These are phyloP conservation scores for Metschnikowia dekortorum DNA, from an alignment of 805 yeast species.

Conservation along the genomic window DNA sequence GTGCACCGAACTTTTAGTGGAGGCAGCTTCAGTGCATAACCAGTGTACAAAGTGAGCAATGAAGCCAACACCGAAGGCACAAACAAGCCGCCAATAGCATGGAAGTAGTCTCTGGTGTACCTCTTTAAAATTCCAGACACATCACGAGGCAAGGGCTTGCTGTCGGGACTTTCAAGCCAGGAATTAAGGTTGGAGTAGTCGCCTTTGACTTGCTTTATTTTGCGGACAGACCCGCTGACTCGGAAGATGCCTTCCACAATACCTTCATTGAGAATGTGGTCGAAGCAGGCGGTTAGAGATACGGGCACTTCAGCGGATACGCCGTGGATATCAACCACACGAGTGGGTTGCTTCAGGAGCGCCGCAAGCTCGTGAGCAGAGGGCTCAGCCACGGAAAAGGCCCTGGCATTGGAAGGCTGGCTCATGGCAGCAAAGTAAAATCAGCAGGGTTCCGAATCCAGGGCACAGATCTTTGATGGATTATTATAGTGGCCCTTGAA, in stretches of 20 bases:
- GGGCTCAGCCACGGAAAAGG: background rate
- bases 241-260: constrained; percentile 28
- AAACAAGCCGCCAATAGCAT: constrained; percentile 12
- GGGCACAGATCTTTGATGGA: background rate
- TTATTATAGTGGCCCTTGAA: background rate
- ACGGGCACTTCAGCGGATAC: constrained; percentile 14
- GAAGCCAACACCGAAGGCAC: constrained; percentile 4
- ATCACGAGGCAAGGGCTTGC: constrained; percentile 21
- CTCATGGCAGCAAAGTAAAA: background rate
- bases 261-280: constrained; percentile 17
- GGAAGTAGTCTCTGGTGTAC: constrained; percentile 17
- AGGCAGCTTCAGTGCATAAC: constrained; percentile 3
- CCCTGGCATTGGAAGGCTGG: background rate
- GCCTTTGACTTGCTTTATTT: constrained; percentile 18
- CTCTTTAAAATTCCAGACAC: constrained; percentile 26
- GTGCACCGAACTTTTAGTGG: constrained; percentile 10
- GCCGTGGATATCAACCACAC: background rate
- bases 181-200: constrained; percentile 15
- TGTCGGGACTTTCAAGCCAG: constrained; percentile 17
- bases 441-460: background rate
- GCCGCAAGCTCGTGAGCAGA: background rate
- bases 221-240: constrained; percentile 27
- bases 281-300: constrained; percentile 19
- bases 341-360: constrained; percentile 1
- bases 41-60: constrained; percentile 7